Percentiles rank a stretch among this genome's conserved stretches.
phyloP scores from a whole-genome alignment of 2,329 filamentous ascomycete species.

The Ciborinia camelliae region DNA sequence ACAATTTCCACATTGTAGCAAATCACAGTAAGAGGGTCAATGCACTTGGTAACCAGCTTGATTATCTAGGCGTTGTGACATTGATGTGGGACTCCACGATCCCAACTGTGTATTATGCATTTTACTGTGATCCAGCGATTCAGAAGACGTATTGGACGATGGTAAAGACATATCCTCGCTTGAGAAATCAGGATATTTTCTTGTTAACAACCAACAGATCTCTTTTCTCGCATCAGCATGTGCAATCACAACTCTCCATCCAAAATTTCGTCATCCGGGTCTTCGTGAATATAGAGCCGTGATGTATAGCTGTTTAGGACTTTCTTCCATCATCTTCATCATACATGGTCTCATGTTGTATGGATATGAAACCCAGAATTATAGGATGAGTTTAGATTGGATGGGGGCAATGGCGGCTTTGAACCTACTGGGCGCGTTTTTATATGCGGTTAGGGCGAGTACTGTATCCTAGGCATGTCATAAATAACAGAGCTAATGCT shows the following conservation, averaged over 20 bases:
- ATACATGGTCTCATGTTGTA: slow-evolving; percentile 40
- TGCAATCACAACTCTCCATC: not conserved
- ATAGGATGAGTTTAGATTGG: slow-evolving; percentile 22
- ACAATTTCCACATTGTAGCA: slow-evolving; percentile 39
- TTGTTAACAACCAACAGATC: not conserved
- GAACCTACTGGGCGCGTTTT: slow-evolving; percentile 18
- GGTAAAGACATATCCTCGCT: not conserved
- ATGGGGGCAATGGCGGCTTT: slow-evolving; percentile 18
- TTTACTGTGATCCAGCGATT: slow-evolving; percentile 41
- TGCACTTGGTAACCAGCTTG: slow-evolving; percentile 40
- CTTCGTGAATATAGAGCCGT: not conserved
- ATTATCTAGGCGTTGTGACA: slow-evolving; percentile 42
- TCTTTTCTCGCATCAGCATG: not conserved
- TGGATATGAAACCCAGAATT: slow-evolving; percentile 18
- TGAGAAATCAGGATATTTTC: not conserved
- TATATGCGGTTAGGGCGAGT: slow-evolving; percentile 9
- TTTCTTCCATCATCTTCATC: slow-evolving; percentile 2
- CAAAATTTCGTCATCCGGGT: not conserved
- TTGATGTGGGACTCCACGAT: slow-evolving; percentile 42
- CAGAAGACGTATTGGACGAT: slow-evolving; percentile 38
- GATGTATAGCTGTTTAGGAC: slow-evolving; percentile 10
- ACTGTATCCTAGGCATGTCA: not conserved
- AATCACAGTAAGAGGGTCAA: slow-evolving; percentile 41
- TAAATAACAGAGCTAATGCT: not conserved
- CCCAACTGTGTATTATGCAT: slow-evolving; percentile 42